These are phyloP conservation scores for Hypsizygus marmoreus DNA, from an alignment of 768 basidiomycete genomes.

Conservation along the genomic window DNA sequence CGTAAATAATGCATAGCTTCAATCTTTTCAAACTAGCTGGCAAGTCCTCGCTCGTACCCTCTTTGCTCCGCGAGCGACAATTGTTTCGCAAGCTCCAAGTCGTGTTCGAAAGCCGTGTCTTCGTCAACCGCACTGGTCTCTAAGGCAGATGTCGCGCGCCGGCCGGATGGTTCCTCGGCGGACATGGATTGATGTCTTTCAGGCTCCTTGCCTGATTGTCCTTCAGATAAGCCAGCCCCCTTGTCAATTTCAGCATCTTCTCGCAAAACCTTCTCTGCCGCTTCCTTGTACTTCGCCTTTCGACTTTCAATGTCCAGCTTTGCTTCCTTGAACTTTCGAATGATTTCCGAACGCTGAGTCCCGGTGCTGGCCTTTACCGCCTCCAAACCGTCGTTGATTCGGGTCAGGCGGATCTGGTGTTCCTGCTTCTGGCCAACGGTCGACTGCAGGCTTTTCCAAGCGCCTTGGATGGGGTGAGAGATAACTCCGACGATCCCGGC, in stretches of 20 bases:
- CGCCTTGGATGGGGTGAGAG: conserved; percentile 38
- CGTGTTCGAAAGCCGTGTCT: conserved; percentile 23
- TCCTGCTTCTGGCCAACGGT: conserved; percentile 31
- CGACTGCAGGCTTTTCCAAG: conserved; percentile 38
- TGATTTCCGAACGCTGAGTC: conserved; percentile 32
- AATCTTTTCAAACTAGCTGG: conserved; percentile 1
- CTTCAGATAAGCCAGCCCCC: not conserved
- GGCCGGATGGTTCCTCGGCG: too few species aligned
- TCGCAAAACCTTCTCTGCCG: conserved; percentile 32
- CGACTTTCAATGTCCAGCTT: conserved; percentile 31
- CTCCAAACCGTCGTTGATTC: conserved; percentile 41
- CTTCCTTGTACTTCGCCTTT: conserved; percentile 32
- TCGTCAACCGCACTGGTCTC: conserved; percentile 16
- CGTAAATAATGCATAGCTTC: not conserved
- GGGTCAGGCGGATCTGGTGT: conserved; percentile 34
- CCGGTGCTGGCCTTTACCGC: conserved; percentile 34
- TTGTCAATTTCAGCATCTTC: conserved; percentile 17
- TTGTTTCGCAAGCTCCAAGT: conserved; percentile 34
- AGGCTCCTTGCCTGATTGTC: not conserved
- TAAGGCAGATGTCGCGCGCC: too few species aligned
- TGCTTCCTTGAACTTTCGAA: conserved; percentile 39
- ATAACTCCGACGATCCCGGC: conserved; percentile 37
- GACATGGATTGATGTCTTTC: too few species aligned
- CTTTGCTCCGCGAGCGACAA: conserved; percentile 35
- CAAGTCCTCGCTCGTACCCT: conserved; percentile 20